phyloP scores from a whole-genome alignment of 306 rosid species.

The Acacia melanoxylon region DNA sequence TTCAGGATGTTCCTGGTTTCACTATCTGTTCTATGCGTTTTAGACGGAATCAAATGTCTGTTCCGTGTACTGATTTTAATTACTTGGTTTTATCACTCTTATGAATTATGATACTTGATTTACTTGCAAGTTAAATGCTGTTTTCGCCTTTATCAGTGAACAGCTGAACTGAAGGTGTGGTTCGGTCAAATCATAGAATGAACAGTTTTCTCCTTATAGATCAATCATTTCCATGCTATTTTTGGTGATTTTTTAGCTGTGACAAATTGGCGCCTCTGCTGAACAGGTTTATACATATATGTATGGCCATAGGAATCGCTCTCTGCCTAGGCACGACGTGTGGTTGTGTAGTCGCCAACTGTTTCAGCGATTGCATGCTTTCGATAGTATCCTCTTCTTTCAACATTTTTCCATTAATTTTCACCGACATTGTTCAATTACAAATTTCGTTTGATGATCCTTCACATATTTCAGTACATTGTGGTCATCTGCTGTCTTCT shows the following conservation, averaged over 20 bases:
- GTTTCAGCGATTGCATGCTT: constrained; percentile 33
- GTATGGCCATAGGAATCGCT: constrained; percentile 52
- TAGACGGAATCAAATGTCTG: not conserved
- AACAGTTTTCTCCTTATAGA: not conserved
- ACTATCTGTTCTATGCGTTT: not conserved
- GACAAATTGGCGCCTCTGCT: not conserved
- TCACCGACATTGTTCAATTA: not conserved
- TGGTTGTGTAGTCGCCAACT: constrained; percentile 41
- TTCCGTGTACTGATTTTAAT: not conserved
- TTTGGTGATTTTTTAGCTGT: not conserved
- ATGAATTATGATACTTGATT: not conserved
- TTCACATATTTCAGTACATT: constrained; percentile 45
- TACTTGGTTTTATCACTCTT: not conserved
- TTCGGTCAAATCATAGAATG: not conserved
- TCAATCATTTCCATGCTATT: not conserved
- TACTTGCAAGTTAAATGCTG: not conserved
- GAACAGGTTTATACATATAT: constrained; percentile 55
- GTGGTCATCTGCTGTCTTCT: constrained; percentile 36
- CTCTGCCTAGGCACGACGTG: constrained; percentile 49
- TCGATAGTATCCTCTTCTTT: constrained; percentile 49
- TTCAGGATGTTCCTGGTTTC: not conserved
- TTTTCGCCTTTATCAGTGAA: not conserved
- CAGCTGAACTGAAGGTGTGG: not conserved
- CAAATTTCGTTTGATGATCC: constrained; percentile 27
- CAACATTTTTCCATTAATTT: not conserved